A percentile compares a stretch with the other conserved stretches of the same genome.
Conservation (phyloP, 129 eudicot species). For the Mikania micrantha region DNA sequence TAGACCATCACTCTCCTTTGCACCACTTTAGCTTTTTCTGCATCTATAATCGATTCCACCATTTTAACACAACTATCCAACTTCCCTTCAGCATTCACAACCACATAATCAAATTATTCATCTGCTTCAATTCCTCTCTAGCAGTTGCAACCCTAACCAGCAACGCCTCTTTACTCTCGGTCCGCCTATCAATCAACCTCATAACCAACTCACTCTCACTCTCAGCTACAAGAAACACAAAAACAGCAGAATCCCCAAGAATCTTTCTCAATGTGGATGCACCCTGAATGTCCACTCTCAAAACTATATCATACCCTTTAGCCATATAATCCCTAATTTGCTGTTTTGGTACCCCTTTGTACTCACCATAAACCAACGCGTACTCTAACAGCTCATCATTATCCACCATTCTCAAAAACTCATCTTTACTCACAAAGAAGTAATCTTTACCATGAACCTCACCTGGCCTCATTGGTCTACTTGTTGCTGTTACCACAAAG, state of each 20-base stretch:
- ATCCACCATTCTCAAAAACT: slow-evolving; percentile 61
- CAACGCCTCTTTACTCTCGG: slow-evolving; percentile 73
- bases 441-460: slow-evolving; percentile 86
- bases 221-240: slow-evolving; percentile 76
- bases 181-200: slow-evolving; percentile 76
- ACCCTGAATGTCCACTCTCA: slow-evolving; percentile 86
- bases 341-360: slow-evolving; percentile 67
- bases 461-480: slow-evolving; percentile 55
- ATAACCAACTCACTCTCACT: slow-evolving; percentile 68
- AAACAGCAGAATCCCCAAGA: slow-evolving; percentile 57
- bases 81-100: slow-evolving; percentile 61
- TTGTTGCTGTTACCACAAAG: slow-evolving; percentile 92
- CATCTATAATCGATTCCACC: slow-evolving; percentile 80
- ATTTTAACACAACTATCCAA: slow-evolving; percentile 11
- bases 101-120: slow-evolving; percentile 68
- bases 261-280: slow-evolving; percentile 68
- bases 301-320: slow-evolving; percentile 62
- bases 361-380: slow-evolving; percentile 8
- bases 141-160: slow-evolving; percentile 80
- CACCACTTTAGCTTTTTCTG: slow-evolving; percentile 73
- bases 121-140: slow-evolving; percentile 61
- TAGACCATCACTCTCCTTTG: slow-evolving; percentile 47
- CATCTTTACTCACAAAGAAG: slow-evolving; percentile 59
- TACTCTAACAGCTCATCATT: slow-evolving; percentile 57
- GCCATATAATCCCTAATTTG: slow-evolving; percentile 59